Conservation (phyloP, 2,329 filamentous ascomycete species). For the Onygena corvina region DNA sequence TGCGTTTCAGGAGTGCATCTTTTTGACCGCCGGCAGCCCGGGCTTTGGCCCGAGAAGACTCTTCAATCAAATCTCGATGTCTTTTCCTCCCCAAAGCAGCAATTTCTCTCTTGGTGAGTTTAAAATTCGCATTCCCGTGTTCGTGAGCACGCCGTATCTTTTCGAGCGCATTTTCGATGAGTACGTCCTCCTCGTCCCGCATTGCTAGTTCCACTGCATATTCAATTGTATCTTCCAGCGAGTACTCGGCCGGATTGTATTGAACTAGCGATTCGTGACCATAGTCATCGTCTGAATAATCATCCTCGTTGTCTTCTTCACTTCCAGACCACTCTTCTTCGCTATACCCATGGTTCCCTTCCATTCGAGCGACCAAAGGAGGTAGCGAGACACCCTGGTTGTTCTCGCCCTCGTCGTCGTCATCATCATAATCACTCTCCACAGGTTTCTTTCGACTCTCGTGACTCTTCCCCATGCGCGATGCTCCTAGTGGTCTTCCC, state of each 20-base stretch:
- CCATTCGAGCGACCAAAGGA: constrained; percentile 5
- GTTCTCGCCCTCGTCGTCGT: constrained; percentile 38
- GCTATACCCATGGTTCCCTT: background rate
- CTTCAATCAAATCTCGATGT: constrained; percentile 33
- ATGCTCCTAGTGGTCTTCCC: constrained; percentile 98
- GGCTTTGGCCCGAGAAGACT: background rate
- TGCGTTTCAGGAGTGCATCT: background rate
- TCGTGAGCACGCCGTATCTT: constrained; percentile 68
- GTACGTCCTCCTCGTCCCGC: constrained; percentile 57
- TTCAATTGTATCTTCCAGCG: constrained; percentile 31
- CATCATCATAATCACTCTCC: constrained; percentile 49
- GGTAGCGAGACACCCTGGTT: constrained; percentile 20
- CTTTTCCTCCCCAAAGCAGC: constrained; percentile 64
- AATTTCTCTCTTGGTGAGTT: constrained; percentile 66
- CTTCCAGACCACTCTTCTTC: background rate
- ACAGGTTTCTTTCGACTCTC: constrained; percentile 47
- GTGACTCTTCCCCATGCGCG: constrained; percentile 49
- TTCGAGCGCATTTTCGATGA: constrained; percentile 66
- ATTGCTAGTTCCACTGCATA: constrained; percentile 44
- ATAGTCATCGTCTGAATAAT: constrained; percentile 28
- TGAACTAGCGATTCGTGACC: constrained; percentile 43
- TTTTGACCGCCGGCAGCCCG: background rate
- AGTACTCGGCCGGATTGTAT: constrained; percentile 32
- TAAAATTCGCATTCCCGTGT: constrained; percentile 65
- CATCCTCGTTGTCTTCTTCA: background rate